These are phyloP conservation scores for Termitomyces eurrhizus DNA, from an alignment of 768 basidiomycete species.

Conservation along the genomic window DNA sequence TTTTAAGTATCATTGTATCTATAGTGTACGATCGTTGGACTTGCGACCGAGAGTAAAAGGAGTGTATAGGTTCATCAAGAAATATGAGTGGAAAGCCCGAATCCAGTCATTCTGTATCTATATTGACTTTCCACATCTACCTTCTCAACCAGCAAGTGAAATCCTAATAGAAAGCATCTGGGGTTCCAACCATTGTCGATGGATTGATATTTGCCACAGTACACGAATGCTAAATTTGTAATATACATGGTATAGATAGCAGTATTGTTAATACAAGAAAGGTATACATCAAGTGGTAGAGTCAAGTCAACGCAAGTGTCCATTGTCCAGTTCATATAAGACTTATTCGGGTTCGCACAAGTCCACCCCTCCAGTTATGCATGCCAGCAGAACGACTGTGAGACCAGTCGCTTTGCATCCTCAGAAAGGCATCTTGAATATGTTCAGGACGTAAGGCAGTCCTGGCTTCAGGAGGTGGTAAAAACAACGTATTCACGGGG, in stretches of 20 bases:
- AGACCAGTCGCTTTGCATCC: constrained; percentile 86
- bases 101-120: background rate
- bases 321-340: constrained; percentile 49
- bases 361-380: constrained; percentile 85
- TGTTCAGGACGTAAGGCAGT: constrained; percentile 79
- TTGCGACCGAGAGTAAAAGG: background rate
- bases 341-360: constrained; percentile 74
- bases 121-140: background rate
- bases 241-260: constrained; percentile 22
- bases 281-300: constrained; percentile 3
- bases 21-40: constrained; percentile 16
- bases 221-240: constrained; percentile 21
- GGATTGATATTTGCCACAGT: constrained; percentile 19
- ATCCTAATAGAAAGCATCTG: background rate
- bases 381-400: constrained; percentile 82
- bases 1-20: constrained; percentile 16
- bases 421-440: constrained; percentile 85
- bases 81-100: background rate
- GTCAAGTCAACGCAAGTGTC: background rate
- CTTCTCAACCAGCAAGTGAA: background rate
- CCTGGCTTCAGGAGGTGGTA: constrained; percentile 78
- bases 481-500: constrained; percentile 70
- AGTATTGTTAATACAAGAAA: constrained; percentile 4
- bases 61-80: background rate
- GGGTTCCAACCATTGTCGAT: background rate